Base-by-base conservation (phyloP, 148 eudicot species). In the Vaccinium darrowii region DNA sequence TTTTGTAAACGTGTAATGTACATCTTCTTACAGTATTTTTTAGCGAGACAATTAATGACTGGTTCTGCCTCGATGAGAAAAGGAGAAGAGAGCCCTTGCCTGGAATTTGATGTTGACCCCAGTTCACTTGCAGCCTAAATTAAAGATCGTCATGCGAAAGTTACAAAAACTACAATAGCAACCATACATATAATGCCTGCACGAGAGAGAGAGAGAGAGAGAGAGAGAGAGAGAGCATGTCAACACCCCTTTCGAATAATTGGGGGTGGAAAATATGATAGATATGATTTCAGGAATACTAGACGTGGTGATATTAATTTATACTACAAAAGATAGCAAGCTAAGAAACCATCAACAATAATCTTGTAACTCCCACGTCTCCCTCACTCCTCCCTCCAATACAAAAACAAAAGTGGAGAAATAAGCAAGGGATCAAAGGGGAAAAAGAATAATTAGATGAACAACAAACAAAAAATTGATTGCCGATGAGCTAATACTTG, bases 371-470 rank as follows among this genome's bases (percentile, higher is more conserved):
- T 71, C 39, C 49, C 18, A 8, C 19, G 27, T 67, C 49, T 14
- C 14, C 57, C 74, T 27, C 85, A 16, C 60, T 14, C 21, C 23
- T 4, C 57, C 27, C 21, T 4, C 23, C 19, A 12, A 0, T 10
- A 75, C 12, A 27, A 43, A 43, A 47, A 3, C 33, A 52, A 52
- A 52, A 30, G 9, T 27, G 58, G 19, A 33, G 16, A 71, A 53
- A 53, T 11, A 53, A 80, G 6, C 30, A 62, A 80, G 62, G 12
- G 13, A 10, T 79, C 21, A 18, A 19, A 30, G 50, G 5, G 33
- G 4, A 25, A 57, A 80, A 80, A 85, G 83, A 85, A 85, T 58
- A 76, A n/a, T 23, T 36, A 56, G 19, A 19, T 4, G 27, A 25
- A 25, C 25, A 72, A 54, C 12, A 4, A 51, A 81, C 1, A 54